These are phyloP conservation scores for Spencermartinsiella europaea DNA, from an alignment of 805 yeast genomes.

Conservation along the genomic window DNA sequence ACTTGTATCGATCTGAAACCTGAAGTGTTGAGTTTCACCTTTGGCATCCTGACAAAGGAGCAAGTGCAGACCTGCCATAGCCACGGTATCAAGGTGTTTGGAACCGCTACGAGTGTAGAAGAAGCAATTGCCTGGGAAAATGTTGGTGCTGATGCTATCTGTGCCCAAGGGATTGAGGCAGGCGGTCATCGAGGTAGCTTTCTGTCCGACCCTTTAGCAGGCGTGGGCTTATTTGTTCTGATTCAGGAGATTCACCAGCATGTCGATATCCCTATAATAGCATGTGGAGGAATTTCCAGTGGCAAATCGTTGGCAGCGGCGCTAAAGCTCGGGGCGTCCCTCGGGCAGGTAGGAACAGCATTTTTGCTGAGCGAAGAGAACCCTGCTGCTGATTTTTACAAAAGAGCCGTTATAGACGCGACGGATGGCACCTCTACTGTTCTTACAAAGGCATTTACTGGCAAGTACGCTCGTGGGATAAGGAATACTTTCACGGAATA, in stretches of 20 bases:
- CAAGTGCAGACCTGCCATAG: slow-evolving; percentile 35
- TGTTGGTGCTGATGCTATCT: slow-evolving; percentile 43
- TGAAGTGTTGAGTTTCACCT: slow-evolving; percentile 47
- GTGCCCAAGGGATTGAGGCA: slow-evolving; percentile 57
- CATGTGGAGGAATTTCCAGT: slow-evolving; percentile 51
- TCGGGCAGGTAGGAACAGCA: slow-evolving; percentile 52
- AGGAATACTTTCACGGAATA: slow-evolving; percentile 11
- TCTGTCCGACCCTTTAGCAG: slow-evolving; percentile 32
- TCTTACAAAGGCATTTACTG: slow-evolving; percentile 20
- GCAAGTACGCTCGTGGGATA: slow-evolving; percentile 22
- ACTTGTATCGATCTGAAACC: slow-evolving; percentile 33
- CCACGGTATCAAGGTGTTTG: slow-evolving; percentile 40
- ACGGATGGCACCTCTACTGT: slow-evolving; percentile 12
- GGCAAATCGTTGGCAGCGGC: slow-evolving; percentile 30
- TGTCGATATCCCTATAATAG: slow-evolving; percentile 30
- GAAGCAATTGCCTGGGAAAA: slow-evolving; percentile 37
- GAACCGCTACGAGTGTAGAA: slow-evolving; percentile 41
- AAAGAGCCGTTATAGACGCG: slow-evolving; percentile 6
- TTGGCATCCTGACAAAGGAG: slow-evolving; percentile 40
- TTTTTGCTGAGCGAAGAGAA: slow-evolving; percentile 39
- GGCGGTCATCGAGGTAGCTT: slow-evolving; percentile 62
- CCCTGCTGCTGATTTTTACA: slow-evolving; percentile 15
- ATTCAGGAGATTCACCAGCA: slow-evolving; percentile 22
- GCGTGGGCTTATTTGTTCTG: slow-evolving; percentile 28
- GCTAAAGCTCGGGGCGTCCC: slow-evolving; percentile 42